These are phyloP conservation scores for Fragosphaeria purpurea DNA, from an alignment of 2,329 filamentous ascomycete genomes.

Conservation along the genomic window DNA sequence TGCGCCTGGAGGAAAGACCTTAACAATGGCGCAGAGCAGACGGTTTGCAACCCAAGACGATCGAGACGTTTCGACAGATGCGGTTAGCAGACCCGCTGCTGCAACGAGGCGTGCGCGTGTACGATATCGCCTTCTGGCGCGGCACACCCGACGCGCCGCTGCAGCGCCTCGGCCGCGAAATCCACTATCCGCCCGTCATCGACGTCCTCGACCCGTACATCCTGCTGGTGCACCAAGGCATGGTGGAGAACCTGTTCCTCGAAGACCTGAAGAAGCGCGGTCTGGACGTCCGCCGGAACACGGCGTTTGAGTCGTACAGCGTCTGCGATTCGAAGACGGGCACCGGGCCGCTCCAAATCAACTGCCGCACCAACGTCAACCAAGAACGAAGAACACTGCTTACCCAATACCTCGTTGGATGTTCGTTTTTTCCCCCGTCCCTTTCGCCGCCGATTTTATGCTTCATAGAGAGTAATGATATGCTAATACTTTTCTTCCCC, in stretches of 20 bases:
- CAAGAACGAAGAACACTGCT: conserved; percentile 36
- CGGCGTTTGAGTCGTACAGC: conserved; percentile 50
- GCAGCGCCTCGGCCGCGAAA: conserved; percentile 28
- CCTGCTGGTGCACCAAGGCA: conserved; percentile 59
- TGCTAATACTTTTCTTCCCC: neutral
- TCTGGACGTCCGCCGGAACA: conserved; percentile 52
- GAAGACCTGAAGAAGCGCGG: conserved; percentile 58
- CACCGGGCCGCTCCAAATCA: conserved; percentile 36
- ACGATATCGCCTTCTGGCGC: conserved; percentile 68
- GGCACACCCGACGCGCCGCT: conserved; percentile 45
- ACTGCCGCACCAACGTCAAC: conserved; percentile 41
- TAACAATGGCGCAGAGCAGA: conserved; percentile 47
- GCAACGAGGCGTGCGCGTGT: conserved; percentile 57
- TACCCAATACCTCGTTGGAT: conserved; percentile 58
- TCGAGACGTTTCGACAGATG: conserved; percentile 67
- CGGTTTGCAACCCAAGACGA: conserved; percentile 67
- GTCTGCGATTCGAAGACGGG: conserved; percentile 34
- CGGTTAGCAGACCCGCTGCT: conserved; percentile 59
- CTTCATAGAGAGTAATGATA: neutral
- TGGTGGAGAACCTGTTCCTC: conserved; percentile 62
- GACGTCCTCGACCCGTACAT: conserved; percentile 47
- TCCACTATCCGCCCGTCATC: conserved; percentile 52
- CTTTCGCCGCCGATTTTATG: too few species aligned
- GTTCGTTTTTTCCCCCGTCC: conserved; percentile 23
- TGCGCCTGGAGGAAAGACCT: conserved; percentile 8